A percentile compares a stretch with the other conserved stretches of the same genome.
Conservation (phyloP, 495 filamentous ascomycete genomes). For the Neurospora hispaniola region DNA sequence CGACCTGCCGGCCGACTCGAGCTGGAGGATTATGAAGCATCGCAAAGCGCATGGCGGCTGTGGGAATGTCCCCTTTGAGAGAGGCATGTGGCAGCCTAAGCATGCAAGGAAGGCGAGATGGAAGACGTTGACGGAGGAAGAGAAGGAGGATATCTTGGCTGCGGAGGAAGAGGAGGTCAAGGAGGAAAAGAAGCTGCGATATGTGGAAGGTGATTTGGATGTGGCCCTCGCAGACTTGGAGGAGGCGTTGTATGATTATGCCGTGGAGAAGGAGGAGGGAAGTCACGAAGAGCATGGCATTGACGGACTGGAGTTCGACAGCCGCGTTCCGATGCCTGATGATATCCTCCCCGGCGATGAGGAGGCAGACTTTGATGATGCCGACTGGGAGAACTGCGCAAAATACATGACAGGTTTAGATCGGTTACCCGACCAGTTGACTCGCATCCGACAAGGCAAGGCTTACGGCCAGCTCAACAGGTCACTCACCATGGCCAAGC, state of each 20-base stretch:
- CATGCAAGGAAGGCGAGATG: constrained; percentile 26
- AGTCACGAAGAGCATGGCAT: background rate
- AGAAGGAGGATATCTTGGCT: constrained; percentile 17
- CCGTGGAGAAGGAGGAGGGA: background rate
- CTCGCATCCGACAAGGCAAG: background rate
- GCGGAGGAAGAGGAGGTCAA: constrained; percentile 9
- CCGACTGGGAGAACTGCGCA: background rate
- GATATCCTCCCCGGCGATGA: background rate
- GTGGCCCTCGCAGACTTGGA: background rate
- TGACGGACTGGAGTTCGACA: background rate
- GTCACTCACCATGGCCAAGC: background rate
- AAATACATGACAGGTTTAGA: background rate
- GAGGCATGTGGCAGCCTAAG: constrained; percentile 22
- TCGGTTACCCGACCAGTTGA: background rate
- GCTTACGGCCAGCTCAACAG: background rate
- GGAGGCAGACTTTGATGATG: background rate
- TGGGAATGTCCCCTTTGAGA: constrained; percentile 24
- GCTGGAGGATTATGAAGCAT: constrained; percentile 1
- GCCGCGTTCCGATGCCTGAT: background rate
- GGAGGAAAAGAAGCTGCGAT: background rate
- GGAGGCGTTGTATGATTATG: background rate
- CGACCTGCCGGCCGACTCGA: constrained; percentile 2
- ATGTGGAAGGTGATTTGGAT: background rate
- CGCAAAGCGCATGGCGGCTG: constrained; percentile 13
- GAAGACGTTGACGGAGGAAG: constrained; percentile 13